phyloP scores from a whole-genome alignment of 2,329 filamentous ascomycete species.

The Cladorrhinum sp. region DNA sequence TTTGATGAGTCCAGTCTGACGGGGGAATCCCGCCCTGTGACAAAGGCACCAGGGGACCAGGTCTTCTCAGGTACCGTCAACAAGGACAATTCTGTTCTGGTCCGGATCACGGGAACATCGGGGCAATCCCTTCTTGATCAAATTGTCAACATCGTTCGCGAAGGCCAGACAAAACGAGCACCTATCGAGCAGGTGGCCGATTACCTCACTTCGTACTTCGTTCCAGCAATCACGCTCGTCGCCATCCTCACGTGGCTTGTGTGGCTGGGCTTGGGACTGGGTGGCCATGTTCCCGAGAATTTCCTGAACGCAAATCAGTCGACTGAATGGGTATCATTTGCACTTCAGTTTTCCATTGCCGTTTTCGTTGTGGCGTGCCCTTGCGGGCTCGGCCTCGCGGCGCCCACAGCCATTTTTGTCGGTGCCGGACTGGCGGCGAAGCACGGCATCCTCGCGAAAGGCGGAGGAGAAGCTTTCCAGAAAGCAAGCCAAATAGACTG shows the following conservation, averaged over 20 bases:
- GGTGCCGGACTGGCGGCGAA: conserved; percentile 77
- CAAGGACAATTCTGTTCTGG: conserved; percentile 59
- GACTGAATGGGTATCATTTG: conserved; percentile 70
- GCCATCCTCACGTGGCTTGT: conserved; percentile 69
- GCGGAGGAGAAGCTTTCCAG: conserved; percentile 81
- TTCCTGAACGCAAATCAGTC: conserved; percentile 52
- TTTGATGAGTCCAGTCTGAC: conserved; percentile 94
- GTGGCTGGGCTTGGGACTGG: conserved; percentile 65
- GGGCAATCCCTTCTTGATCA: conserved; percentile 76
- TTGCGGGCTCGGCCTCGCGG: conserved; percentile 79
- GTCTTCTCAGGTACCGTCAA: conserved; percentile 76
- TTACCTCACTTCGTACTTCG: conserved; percentile 70
- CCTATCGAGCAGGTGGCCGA: conserved; percentile 75
- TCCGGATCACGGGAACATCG: conserved; percentile 61
- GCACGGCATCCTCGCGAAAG: conserved; percentile 77
- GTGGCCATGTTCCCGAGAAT: conserved; percentile 52
- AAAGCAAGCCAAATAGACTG: conserved; percentile 75
- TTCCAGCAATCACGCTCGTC: conserved; percentile 67
- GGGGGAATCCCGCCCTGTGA: conserved; percentile 67
- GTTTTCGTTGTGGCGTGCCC: conserved; percentile 87
- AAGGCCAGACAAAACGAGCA: conserved; percentile 72
- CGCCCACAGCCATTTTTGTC: conserved; percentile 81
- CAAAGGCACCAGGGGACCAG: conserved; percentile 59
- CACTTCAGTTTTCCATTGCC: conserved; percentile 77
- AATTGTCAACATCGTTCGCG: conserved; percentile 72